Base-by-base conservation (phyloP, 1,139 yeast species). In the Yamadazyma kanchanaburiensis region DNA sequence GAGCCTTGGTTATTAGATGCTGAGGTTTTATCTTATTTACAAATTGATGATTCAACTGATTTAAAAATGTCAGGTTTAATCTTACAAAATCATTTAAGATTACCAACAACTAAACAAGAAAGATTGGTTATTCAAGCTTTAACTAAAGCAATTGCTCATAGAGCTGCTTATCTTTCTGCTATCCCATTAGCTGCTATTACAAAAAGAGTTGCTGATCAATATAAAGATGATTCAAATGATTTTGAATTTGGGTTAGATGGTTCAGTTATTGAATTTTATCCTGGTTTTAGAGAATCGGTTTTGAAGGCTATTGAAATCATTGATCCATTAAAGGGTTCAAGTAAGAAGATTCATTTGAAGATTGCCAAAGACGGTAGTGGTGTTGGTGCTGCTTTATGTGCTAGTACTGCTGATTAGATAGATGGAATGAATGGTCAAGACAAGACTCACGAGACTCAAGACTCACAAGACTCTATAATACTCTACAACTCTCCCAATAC, bases 211-310 rank as follows among this genome's bases (percentile, higher is more conserved):
- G 58, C 63, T 28, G 63, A 52, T 12, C 69, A 62, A 34, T 64
- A 62, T 39, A 68, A 70, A 24, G 70, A 75, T 35, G 77, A 72
- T 40, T 75, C 74, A 39, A 75, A 70, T 38, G 84, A 77, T 45
- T 85, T 88, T 35, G 96, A 89, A 56, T 74, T 89, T 46, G 97
- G 96, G 31, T 88, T 89, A 38, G 97, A 89, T 55, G 98, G 98
- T 16, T 80, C 95, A 5, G 94, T 89, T 35, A 83, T 88, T 31
- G 95, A 89, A 58, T 82, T 76, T 51, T 91, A 88, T 54, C 97
- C 98, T 13, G 88, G 88, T 18, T 89, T 83, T 60, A 78, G 81
- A 58, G 72, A 78, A 7, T 73, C 75, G 66, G 67, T 89, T 42
- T 72, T 88, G 50, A 85, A 84, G 43, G 95, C 95, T 0, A 61